Base-by-base conservation (phyloP, 768 basidiomycete genomes). In the Mycena latifolia region DNA sequence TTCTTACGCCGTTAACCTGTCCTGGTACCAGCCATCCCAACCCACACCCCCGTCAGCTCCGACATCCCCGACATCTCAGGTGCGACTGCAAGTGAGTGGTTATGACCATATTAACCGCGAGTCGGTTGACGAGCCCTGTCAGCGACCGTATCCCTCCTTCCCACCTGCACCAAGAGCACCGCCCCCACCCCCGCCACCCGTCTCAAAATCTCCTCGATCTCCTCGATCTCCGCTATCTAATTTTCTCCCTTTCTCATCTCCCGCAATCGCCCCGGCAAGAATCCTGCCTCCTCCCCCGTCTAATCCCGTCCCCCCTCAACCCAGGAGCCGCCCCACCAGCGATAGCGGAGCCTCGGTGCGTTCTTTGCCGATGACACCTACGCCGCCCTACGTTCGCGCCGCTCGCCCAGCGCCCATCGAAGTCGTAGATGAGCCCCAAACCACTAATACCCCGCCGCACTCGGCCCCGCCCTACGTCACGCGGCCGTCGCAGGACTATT, bases 11-110 rank as follows among this genome's bases (percentile, higher is more conserved):
- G 28, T 55, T 59, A 4, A 65, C 24, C 5, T 46, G 15, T 45
- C 15, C 22, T 35, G 8, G 6, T 58, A 20, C 28, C 29, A 66
- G 64, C 57, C 43, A 37, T 50, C 64, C 17, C 41, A 11, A 25
- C 61, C 47, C 7, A n/a, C 65, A 12, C 39, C 51, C 27, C 64
- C 56, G 73, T 72, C 41, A 20, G 50, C 57, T 48, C 69, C 31
- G 77, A 82, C 57, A 80, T 80, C 64, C 66, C 76, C 29, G 71
- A 77, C 35, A 71, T 78, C 29, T 2, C 51, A 45, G 9, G 58
- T 22, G 17, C 51, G 46, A 28, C 35, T 8, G 25, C 57, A 20
- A 27, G 64, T 65, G 56, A 59, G 64, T 65, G 29, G 18, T 4
- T 45, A 25, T 20, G 25, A 28, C 15, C 22, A 31, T 27, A 10